Percentiles rank a stretch among this genome's conserved stretches.
Evolutionary conservation across 2,329 filamentous ascomycete genomes (phyloP).

Genomic region (Beauveria caledonica): DNA sequence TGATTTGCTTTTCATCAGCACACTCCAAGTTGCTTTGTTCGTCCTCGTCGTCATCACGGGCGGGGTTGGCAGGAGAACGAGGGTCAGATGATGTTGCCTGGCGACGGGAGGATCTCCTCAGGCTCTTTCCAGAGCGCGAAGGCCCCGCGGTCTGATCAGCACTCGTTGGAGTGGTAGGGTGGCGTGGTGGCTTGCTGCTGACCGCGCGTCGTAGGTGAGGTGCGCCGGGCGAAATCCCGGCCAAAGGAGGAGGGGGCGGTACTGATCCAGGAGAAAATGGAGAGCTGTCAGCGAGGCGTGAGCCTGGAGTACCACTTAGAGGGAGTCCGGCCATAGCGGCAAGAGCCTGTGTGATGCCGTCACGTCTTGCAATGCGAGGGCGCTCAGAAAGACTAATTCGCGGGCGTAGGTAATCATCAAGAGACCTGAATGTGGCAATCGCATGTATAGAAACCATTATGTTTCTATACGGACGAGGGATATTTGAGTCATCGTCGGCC

Average conservation of each 20-base stretch:
- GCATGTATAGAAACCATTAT: conserved; percentile 99
- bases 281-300: conserved; percentile 38
- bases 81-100: conserved; percentile 45
- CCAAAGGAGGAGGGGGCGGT: conserved; percentile 29
- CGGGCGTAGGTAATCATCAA: conserved; percentile 92
- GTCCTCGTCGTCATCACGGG: conserved; percentile 51
- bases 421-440: conserved; percentile 92
- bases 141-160: conserved; percentile 38
- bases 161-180: conserved; percentile 31
- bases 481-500: conserved; percentile 83
- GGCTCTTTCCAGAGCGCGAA: conserved; percentile 48
- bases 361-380: conserved; percentile 49
- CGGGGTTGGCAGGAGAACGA: conserved; percentile 40
- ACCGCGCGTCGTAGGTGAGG: conserved; percentile 38
- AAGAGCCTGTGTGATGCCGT: conserved; percentile 59
- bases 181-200: conserved; percentile 24
- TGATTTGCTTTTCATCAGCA: conserved; percentile 81
- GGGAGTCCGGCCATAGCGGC: conserved; percentile 70
- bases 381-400: conserved; percentile 76
- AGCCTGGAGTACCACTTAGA: conserved; percentile 36
- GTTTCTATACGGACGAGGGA: conserved; percentile 78
- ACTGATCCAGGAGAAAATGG: conserved; percentile 28
- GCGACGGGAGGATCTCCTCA: conserved; percentile 57
- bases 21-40: conserved; percentile 74
- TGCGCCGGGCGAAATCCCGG: conserved; percentile 17